Percentiles rank a stretch among this genome's conserved stretches.
phyloP scores from a whole-genome alignment of 306 rosid species.

The Rosa rugosa region DNA sequence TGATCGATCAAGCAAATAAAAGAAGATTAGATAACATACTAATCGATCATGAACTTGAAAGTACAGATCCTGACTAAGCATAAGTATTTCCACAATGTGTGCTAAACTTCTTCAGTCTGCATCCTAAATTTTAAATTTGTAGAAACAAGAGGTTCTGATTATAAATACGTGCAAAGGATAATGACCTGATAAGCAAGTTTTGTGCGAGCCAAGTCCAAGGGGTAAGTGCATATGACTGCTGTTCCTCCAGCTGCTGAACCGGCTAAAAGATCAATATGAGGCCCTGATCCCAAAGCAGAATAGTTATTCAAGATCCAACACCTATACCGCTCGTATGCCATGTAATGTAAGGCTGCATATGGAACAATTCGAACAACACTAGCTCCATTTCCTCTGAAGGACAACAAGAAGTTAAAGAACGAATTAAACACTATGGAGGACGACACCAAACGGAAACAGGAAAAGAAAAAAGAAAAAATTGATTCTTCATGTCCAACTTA shows the following conservation, averaged over 20 bases:
- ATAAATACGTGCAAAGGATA: not conserved
- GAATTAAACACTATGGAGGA: not conserved
- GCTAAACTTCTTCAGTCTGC: not conserved
- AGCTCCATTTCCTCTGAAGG: constrained; percentile 93
- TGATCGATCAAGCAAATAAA: constrained; percentile 5
- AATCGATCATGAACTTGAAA: not conserved
- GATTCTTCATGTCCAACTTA: constrained; percentile 40
- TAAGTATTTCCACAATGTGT: not conserved
- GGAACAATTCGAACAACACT: constrained; percentile 87
- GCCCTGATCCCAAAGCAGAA: constrained; percentile 73
- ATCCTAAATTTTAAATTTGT: not conserved
- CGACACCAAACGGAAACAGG: not conserved
- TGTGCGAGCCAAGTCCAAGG: constrained; percentile 95
- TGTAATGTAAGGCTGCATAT: constrained; percentile 94
- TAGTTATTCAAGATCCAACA: constrained; percentile 71
- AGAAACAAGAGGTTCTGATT: not conserved
- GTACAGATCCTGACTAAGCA: not conserved
- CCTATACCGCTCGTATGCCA: constrained; percentile 93
- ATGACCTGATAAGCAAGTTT: constrained; percentile 95
- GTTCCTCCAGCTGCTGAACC: constrained; percentile 98
- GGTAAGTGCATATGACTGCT: constrained; percentile 86
- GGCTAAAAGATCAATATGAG: constrained; percentile 90
- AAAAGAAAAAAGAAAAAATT: not conserved
- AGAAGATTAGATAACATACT: not conserved
- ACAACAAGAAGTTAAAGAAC: constrained; percentile 6